Base-by-base conservation (phyloP, 2,329 filamentous ascomycete species). In the Fusarium sp. region DNA sequence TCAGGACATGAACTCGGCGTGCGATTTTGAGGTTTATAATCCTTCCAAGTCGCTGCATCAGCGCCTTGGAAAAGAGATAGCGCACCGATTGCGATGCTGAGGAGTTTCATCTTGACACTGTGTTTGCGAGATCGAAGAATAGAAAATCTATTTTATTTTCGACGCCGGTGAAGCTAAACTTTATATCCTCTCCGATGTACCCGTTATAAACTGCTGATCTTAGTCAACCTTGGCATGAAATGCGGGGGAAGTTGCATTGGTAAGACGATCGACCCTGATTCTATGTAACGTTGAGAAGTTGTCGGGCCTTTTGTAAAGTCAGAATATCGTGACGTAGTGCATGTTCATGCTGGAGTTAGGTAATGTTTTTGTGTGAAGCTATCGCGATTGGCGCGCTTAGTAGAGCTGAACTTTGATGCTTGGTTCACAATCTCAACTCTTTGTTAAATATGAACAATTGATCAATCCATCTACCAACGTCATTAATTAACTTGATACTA, bases 281-380 rank as follows among this genome's bases (percentile, higher is more conserved):
- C 21, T 20, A 59, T 65, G 62, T 65, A 65, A 65, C 60, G 60
- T 65, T 65, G 44, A 59, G 15, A 18, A 23, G n/a, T 29, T 47
- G n/a, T 15, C 41, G 59, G 59, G 29, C 47, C 59, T 54, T 62
- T 61, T 61, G 16, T 13, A 12, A 15, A 39, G 23, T 37, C 9
- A 46, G 29, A 63, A 28, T 31, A 31, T 21, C n/a, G 53, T 65
- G 62, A 65, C 62, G 60, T 65, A 65, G 60, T 23, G 6, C 3
- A 15, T 11, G 39, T 20, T 26, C 26, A 26, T 26, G 26, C 26
- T 26, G 9, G 9, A 26, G 16, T 39, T 24, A 20, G n/a, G 18
- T 26, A 18, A 3, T n/a, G 13, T 24, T 6, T 21, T 10, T 41
- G 8, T 24, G 5, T 18, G 29, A 57, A 16, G 12, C 16, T 20